Conservation (phyloP, 1,284 basidiomycete species). For the Cutaneotrichosporon spelunceum region DNA sequence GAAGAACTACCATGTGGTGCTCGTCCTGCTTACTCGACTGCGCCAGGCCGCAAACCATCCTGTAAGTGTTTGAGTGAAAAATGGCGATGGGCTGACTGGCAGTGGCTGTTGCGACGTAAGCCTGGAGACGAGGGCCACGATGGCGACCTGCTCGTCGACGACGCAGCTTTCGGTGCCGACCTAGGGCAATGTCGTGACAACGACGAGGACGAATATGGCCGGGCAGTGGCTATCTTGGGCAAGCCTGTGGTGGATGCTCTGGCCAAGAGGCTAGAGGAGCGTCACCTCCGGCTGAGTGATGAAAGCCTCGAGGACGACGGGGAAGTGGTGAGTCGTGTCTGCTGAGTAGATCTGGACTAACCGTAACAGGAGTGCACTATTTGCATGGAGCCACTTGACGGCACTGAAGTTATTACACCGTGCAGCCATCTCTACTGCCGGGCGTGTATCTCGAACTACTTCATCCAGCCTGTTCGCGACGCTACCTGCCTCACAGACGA, state of each 20-base stretch:
- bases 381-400: constrained; percentile 40
- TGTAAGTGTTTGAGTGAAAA: neutral
- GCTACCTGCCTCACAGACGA: constrained; percentile 33
- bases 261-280: constrained; percentile 33
- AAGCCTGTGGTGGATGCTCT: constrained; percentile 30
- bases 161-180: constrained; percentile 33
- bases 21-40: constrained; percentile 45
- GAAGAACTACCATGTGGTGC: constrained; percentile 44
- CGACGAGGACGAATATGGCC: constrained; percentile 32
- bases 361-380: constrained; percentile 37
- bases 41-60: constrained; percentile 43
- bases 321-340: constrained; percentile 18
- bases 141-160: constrained; percentile 38
- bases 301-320: constrained; percentile 14
- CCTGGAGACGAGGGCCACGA: constrained; percentile 28
- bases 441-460: constrained; percentile 40
- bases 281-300: constrained; percentile 22
- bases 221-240: constrained; percentile 31
- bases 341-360: neutral
- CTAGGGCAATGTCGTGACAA: constrained; percentile 21
- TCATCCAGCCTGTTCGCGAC: constrained; percentile 30
- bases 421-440: constrained; percentile 48
- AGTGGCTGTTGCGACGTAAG: constrained; percentile 39
- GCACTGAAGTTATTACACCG: constrained; percentile 38
- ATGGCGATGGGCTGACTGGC: neutral